Base-by-base conservation (phyloP, 1,139 yeast species). In the Suhomyces ambrosiae region DNA sequence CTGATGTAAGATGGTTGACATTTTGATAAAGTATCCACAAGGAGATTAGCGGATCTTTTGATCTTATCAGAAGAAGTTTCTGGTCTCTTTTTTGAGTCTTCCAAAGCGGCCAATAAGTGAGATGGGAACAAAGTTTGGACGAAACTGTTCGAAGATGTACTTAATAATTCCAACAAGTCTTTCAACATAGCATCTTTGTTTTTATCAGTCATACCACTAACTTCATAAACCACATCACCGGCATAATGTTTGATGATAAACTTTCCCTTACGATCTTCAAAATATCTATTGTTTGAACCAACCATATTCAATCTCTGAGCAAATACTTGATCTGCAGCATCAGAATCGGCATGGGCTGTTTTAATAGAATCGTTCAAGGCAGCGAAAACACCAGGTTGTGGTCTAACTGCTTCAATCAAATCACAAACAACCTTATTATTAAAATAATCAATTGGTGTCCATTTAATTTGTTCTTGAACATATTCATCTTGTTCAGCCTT, bases 11-110 rank as follows among this genome's bases (percentile, higher is more conserved):
- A 88, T 1, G 98, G 99, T 45, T 86, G 86, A 18, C 97, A 82
- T 52, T 82, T 81, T 0, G 96, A 86, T 43, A 94, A 71, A 0
- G 97, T 92, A 30, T 86, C 90, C 43, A 90, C 96, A 47, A 94
- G 71, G 27, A 82, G 80, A 56, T 94, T 94, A 9, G 99, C 99
- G 59, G 95, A 85, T 46, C 72, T 77, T 59, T 89, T 92, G 59
- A 94, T 94, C 60, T 89, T 92, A 58, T 92, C 98, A 47, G 96
- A 86, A 0, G 97, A 97, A n/a, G 97, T 90, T 44, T 96, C 96
- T 4, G 97, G 95, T 53, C 96, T 80, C 60, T 80, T 82, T 54
- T 84, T 87, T 3, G 86, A 80, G 40, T 81, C 87, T 16, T 80
- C 74, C 46, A 88, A 83, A 10, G 82, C 76, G 11, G 79, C 70